Base-by-base conservation (phyloP, 805 yeast genomes). In the Wickerhamiella nectarea region DNA sequence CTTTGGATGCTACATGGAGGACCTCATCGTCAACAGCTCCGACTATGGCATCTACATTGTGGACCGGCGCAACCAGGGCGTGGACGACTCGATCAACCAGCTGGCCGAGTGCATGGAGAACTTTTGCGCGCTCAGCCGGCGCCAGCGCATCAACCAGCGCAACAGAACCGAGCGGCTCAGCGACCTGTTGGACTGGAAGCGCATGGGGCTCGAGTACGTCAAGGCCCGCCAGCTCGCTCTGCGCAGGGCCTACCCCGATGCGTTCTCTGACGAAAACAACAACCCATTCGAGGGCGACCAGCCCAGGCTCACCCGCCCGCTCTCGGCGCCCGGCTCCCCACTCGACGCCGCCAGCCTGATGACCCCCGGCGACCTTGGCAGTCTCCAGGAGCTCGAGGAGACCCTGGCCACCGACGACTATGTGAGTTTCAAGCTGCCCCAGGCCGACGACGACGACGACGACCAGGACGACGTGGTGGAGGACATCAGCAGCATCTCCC, bases 281-380 rank as follows among this genome's bases (percentile, higher is more conserved):
- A 56, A 53, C 36, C 58, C 58, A 4, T 55, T 57, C 38, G 70
- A 64, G 29, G 55, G 51, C 29, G 56, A 49, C 26, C 51, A 52
- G 34, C 46, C 43, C 34, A 89, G 87, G 63, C 74, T 89, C 47
- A 76, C 95, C 6, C 74, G 95, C 57, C 97, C 97, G 14, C 68
- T 89, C 50, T 80, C 94, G 48, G 96, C 84, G n/a, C 97, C 97
- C 1, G 97, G 96, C 2, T 87, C 96, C 5, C 97, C 98, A 48
- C 70, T 87, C 46, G 84, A 74, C 50, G 63, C 77, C 1, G 62
- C 75, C 11, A 78, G 81, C 14, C 67, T 78, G 53, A 89, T 86
- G 95, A 89, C 98, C 1, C 98, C 98, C 0, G 98, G 98, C 33
- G 98, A 89, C 60, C 71, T 89, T 50, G 98, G 97, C n/a, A 79